Evolutionary conservation across 805 yeast species (phyloP), one percentile per base, ranked within the genome.

Genomic region (Lachancea waltii): DNA sequence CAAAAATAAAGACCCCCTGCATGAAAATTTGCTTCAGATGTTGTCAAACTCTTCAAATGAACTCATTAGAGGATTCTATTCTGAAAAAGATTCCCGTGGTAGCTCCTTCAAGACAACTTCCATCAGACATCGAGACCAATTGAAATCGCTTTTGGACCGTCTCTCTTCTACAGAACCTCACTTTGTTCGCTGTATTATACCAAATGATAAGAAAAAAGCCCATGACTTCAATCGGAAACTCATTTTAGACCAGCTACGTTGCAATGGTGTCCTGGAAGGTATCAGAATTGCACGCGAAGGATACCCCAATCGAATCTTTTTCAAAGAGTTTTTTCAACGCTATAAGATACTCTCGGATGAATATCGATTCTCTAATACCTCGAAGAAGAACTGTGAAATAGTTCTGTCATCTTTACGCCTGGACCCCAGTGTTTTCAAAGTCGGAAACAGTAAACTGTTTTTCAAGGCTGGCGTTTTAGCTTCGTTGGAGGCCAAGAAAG

Each of bases 181-280:
- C 58, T 92, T 92, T 57, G 97, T 92, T 17, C 76, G 99, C 50
- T 92, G 99, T 60, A 92, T 92, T 33, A 67, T 92, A 32, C 99
- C 99, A 6, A 92, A 92, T 55, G 75, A 76, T 43, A 67, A 72
- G 31, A 89, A 90, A 56, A 69, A 69, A 35, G 77, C 96, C 0
- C 75, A 74, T 30, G 65, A 68, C 26, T 83, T 92, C 51, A 86
- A 85, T 50, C 85, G 81, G 49, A 64, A 63, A 21, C 64, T 92
- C 17, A 95, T 92, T 6, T 65, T 92, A 31, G 90, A 84, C 36
- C 99, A 92, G 63, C 68, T 92, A 45, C 71, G 96, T 46, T 92
- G 97, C 55, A 92, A 92, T 55, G 99, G 99, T 73, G 99, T 92
- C 11, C 65, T 92, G 36, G 99, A 92, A 68, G 99, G 99, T 44